Evolutionary conservation across 352 stramenopile species (phyloP), one percentile per base, ranked within the genome.

Genomic region (Plasmopara muralis): DNA sequence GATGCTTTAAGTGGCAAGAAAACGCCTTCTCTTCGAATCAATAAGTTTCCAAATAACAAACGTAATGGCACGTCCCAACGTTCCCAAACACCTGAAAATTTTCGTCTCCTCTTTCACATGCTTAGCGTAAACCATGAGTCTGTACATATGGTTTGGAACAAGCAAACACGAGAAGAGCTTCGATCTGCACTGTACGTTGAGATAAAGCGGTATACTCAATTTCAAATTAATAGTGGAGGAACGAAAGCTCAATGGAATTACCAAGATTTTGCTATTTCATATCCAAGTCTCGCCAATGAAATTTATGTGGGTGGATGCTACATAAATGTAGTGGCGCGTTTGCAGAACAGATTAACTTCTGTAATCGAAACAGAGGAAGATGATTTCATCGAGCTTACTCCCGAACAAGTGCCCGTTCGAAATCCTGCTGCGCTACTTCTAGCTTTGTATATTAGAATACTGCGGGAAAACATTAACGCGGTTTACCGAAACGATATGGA

Each of bases 61-160:
- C 35, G 47, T 38, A 33, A 39, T 15, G 35, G 39, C 29, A 64
- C 68, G 43, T 55, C 62, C 43, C 67, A 57, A n/a, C 62, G 53
- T 50, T 30, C 47, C 8, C 57, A 57, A 9, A 35, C 66, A 30
- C 69, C 72, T 16, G 91, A 98, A 50, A 98, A 98, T 62, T 98
- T 98, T 54, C 71, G 82, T n/a, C 68, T 97, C 7, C 74, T 98
- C 30, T 98, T 98, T 64, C 87, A 96, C 66, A 89, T 96, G 57
- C 71, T 98, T 5, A 82, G 71, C n/a, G 62, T 93, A 50, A 89
- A 98, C 47, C 92, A 98, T 59, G 71, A 91, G 43, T 65, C 83
- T 2, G 77, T 97, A 6, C 89, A 98, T 55, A 65, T 98, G 44
- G 93, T 98, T 53, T 98, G 95, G 95, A 98, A 93, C 57, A 69